Evolutionary conservation across 371 early-diverging fungal genomes (phyloP), one percentile per base, ranked within the genome.

Genomic region (Apophysomyces ossiformis): DNA sequence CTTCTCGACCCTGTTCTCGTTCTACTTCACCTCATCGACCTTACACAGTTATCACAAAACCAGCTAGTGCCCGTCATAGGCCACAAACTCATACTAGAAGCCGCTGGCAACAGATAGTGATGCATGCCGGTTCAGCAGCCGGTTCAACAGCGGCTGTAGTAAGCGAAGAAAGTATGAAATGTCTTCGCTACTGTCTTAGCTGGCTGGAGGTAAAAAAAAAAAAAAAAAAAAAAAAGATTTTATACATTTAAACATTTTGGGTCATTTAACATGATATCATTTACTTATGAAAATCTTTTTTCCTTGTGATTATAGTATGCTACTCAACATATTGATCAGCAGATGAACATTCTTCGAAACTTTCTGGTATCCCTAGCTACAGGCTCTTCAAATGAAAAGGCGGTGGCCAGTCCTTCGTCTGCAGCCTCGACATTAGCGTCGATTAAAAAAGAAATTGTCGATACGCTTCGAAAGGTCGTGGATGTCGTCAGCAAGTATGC

Each of bases 401-500:
- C 37, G 1, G 46, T 37, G n/a, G 66, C 62, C 18, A 74, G 68
- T 7, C 74, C 75, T 21, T 64, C 75, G 2, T 60, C 75, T 1
- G 72, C 80, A 5, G 66, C 79, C 4, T 73, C 79, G 7, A 80
- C 79, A 0, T 70, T 95, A 26, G 81, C 84, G 0, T 64, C 76
- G 5, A 89, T 94, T 63, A 91, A 91, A 64, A 87, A 87, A 38
- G 97, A 96, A 67, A 89, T 96, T 0, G 90, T 95, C 0, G 89
- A 90, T 62, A 95, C 96, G 0, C 79, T 97, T 21, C 87, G 95
- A 47, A 89, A 89, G 54, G 97, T 95, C 1, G 93, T 97, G 7
- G 93, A 91, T 32, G 90, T 96, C 15, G 85, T 97, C 44, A 90
- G 90, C 37, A 87, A 90, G 61, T 94, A 97, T 71, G 96, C 98